A percentile compares a stretch with the other conserved stretches of the same genome.
Conservation (phyloP, 2,329 filamentous ascomycete genomes). For the Neonectria hederae region DNA sequence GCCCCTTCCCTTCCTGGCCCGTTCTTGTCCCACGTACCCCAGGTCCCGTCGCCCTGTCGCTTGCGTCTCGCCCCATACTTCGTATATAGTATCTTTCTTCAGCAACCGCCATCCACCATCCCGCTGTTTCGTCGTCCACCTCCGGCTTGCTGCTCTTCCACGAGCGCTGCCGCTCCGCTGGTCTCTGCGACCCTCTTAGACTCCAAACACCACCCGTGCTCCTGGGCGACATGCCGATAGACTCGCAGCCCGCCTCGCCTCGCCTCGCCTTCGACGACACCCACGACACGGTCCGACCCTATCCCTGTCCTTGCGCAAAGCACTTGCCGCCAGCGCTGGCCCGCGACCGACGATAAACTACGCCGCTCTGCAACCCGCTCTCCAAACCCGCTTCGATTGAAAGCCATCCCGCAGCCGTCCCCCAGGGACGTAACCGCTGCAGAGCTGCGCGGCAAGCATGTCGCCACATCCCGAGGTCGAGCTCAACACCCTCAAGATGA, state of each 20-base stretch:
- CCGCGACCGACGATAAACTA: neutral
- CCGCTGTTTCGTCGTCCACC: neutral
- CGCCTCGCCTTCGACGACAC: constrained; percentile 24
- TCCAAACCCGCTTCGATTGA: constrained; percentile 4
- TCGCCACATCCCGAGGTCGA: constrained; percentile 58
- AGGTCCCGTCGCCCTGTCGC: neutral
- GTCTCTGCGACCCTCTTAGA: neutral
- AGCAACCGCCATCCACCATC: neutral
- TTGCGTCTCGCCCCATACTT: neutral
- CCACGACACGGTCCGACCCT: constrained; percentile 22
- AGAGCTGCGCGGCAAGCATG: constrained; percentile 48
- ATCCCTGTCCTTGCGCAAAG: neutral
- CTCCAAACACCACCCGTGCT: neutral
- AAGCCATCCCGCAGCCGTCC: constrained; percentile 20
- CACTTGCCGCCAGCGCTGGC: neutral
- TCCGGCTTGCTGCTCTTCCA: neutral
- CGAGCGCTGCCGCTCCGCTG: neutral
- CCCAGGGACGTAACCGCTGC: constrained; percentile 26
- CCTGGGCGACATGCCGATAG: constrained; percentile 35
- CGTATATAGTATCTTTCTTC: neutral
- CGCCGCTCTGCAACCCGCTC: neutral
- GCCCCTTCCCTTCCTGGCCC: constrained; percentile 31
- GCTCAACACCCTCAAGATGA: constrained; percentile 67
- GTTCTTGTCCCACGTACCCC: constrained; percentile 16
- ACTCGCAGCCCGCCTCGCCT: constrained; percentile 16